Base-by-base conservation (phyloP, 345 rosid genomes). In the Raphanus sativus region DNA sequence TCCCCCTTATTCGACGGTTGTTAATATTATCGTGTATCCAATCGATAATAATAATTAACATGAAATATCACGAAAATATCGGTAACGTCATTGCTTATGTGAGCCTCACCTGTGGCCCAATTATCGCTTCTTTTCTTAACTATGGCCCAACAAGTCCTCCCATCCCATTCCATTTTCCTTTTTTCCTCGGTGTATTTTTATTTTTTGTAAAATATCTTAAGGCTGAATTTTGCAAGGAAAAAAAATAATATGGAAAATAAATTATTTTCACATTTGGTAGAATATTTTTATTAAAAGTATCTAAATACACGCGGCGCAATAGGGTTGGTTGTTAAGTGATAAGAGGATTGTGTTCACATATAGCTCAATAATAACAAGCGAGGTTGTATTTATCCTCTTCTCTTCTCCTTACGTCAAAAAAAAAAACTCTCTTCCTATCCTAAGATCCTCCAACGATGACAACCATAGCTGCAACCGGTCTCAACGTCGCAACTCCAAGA, bases 331-430 rank as follows among this genome's bases (percentile, higher is more conserved):
- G 3, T 4, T 4, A 77, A 7, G 24, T n/a, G 97, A 94, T 94
- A 90, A 94, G 98, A 87, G 80, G 72, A 80, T 25, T 48, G 87
- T 74, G 95, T 55, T 66, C 86, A 28, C 60, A 52, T 77, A 65
- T 77, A 65, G 59, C 28, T 50, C 56, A 15, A 50, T 50, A 50
- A n/a, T n/a, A 17, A 42, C 25, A 55, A 21, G 21, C 21, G 21
- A 21, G 21, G 21, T 21, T 21, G 30, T 28, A 28, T 28, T 60
- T 3, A 75, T 66, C 69, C 17, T 45, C 65, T 40, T 50, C 40
- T 15, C 50, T 72, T 8, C 60, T 40, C 76, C 40, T 17, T 0
- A 0, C 73, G 29, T 8, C 17, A n/a, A n/a, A 30, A 70, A 65
- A 63, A 62, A 40, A 40, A 36, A 2, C 59, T 79, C 61, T 74